Percentiles rank a stretch among this genome's conserved stretches.
phyloP scores from a whole-genome alignment of 2,329 filamentous ascomycete genomes.

The Cytospora piceicola region DNA sequence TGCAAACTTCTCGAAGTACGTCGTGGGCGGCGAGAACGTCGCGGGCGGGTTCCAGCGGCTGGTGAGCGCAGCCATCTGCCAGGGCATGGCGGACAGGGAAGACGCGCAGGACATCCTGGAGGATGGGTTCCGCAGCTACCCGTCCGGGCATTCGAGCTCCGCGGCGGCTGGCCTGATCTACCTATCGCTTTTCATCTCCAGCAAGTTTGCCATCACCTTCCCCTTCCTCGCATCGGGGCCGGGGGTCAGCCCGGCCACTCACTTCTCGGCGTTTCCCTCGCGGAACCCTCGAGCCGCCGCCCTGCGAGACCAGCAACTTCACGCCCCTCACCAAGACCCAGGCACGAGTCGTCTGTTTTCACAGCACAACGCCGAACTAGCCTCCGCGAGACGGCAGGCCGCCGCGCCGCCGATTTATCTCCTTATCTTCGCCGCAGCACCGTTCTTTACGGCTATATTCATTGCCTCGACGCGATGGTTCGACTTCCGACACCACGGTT shows the following conservation, averaged over 20 bases:
- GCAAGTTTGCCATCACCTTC: slow-evolving; percentile 76
- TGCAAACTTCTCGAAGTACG: slow-evolving; percentile 59
- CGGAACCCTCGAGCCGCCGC: slow-evolving; percentile 51
- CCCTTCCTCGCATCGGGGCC: slow-evolving; percentile 63
- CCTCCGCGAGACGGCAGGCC: slow-evolving; percentile 68
- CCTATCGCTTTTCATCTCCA: slow-evolving; percentile 83
- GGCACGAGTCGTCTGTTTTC: slow-evolving; percentile 39
- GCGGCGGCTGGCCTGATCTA: slow-evolving; percentile 82
- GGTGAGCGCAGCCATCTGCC: slow-evolving; percentile 78
- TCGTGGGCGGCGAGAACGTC: slow-evolving; percentile 65
- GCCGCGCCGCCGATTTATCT: slow-evolving; percentile 85
- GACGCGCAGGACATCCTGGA: slow-evolving; percentile 61
- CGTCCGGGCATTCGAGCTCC: slow-evolving; percentile 75
- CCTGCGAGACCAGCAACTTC: slow-evolving; percentile 37
- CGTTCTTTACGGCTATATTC: slow-evolving; percentile 76
- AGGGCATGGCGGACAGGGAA: slow-evolving; percentile 47
- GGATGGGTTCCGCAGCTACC: slow-evolving; percentile 86
- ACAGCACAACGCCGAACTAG: slow-evolving; percentile 45
- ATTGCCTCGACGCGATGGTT: slow-evolving; percentile 85
- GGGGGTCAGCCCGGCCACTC: slow-evolving; percentile 49
- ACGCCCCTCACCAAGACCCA: slow-evolving; percentile 37
- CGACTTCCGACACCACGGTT: slow-evolving; percentile 88
- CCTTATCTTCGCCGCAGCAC: slow-evolving; percentile 69
- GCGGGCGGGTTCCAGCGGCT: slow-evolving; percentile 62
- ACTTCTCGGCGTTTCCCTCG: slow-evolving; percentile 74